A percentile compares a stretch with the other conserved stretches of the same genome.
These are phyloP conservation scores for Solanum chmielewskii DNA, from an alignment of 257 asterid genomes.

Conservation along the genomic window DNA sequence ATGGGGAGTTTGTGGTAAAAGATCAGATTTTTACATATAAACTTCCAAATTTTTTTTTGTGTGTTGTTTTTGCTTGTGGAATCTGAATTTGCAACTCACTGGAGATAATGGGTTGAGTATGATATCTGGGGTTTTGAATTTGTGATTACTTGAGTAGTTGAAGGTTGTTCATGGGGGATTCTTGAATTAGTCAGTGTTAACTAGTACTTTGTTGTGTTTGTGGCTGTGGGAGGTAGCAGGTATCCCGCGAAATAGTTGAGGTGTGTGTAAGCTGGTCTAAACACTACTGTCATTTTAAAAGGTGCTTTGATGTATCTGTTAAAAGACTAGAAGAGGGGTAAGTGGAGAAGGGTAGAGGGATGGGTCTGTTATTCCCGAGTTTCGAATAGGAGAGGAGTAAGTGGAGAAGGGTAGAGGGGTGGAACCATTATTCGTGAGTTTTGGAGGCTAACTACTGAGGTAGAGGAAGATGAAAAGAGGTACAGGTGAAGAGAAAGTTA, in stretches of 20 bases:
- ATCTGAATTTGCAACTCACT: neutral
- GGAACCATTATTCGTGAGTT: neutral
- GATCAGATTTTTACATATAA: neutral
- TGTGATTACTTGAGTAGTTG: neutral
- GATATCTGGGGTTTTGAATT: neutral
- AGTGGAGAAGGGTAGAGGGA: neutral
- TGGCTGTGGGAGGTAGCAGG: neutral
- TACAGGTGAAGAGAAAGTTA: constrained; percentile 54
- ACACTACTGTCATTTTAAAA: neutral
- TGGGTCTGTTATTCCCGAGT: neutral
- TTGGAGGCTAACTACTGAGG: neutral
- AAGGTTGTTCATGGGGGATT: neutral
- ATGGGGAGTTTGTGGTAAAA: neutral
- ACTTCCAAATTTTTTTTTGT: neutral
- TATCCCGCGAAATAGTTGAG: neutral
- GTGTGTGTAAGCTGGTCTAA: neutral
- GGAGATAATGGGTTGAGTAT: neutral
- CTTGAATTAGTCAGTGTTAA: neutral
- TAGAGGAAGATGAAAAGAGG: constrained; percentile 55
- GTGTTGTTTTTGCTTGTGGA: neutral
- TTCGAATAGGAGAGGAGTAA: neutral
- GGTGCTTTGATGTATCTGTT: neutral
- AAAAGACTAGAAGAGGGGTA: neutral
- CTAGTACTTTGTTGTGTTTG: neutral
- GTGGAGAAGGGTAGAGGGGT: neutral